Conservation (phyloP, 2,329 filamentous ascomycete species). For the Penicillium sclerotigenum region DNA sequence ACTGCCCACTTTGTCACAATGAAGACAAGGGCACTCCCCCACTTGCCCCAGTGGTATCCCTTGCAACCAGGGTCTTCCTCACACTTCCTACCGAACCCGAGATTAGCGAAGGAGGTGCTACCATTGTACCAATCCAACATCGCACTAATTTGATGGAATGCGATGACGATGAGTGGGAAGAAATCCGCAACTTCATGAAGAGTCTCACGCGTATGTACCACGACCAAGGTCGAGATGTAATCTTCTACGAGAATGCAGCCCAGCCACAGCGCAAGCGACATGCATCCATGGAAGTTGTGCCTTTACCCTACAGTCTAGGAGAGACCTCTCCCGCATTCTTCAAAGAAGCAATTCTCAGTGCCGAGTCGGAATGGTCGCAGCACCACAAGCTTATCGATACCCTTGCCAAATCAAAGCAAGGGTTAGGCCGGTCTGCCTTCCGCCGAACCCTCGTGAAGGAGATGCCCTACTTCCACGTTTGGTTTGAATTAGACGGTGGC, state of each 20-base stretch:
- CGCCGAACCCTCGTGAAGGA: conserved; percentile 81
- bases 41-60: conserved; percentile 76
- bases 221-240: conserved; percentile 82
- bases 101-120: conserved; percentile 74
- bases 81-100: conserved; percentile 89
- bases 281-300: conserved; percentile 80
- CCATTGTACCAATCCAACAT: conserved; percentile 86
- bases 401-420: conserved; percentile 53
- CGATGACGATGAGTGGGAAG: conserved; percentile 99
- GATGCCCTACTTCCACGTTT: conserved; percentile 97
- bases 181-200: conserved; percentile 99
- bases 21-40: conserved; percentile 78
- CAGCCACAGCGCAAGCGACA: conserved; percentile 73
- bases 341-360: conserved; percentile 81
- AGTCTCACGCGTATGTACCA: conserved; percentile 90
- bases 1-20: conserved; percentile 86
- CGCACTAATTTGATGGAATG: conserved; percentile 90
- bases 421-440: conserved; percentile 77
- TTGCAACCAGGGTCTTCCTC: conserved; percentile 81
- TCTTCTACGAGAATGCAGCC: conserved; percentile 98
- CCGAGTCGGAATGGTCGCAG: conserved; percentile 92
- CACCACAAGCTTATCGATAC: conserved; percentile 95
- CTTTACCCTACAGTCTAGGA: conserved; percentile 86
- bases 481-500: conserved; percentile 90
- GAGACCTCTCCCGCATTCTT: conserved; percentile 93